A percentile compares a stretch with the other conserved stretches of the same genome.
phyloP scores from a whole-genome alignment of 2,329 filamentous ascomycete species.

The Teratosphaeria destructans region DNA sequence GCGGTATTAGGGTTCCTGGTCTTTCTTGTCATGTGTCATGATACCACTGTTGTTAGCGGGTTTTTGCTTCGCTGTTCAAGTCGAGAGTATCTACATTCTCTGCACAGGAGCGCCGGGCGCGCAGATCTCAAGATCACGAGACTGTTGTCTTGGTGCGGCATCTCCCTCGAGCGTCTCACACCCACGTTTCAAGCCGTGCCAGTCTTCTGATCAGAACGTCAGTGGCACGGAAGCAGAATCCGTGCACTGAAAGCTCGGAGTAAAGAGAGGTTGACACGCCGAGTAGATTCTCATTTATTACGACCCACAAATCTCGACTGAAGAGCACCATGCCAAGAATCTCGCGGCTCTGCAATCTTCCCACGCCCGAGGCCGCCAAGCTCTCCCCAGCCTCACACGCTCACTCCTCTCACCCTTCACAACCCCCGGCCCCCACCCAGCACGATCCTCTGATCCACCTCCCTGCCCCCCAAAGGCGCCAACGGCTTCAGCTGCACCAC shows the following conservation, averaged over 20 bases:
- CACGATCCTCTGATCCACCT: neutral
- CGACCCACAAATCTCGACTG: neutral
- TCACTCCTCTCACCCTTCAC: neutral
- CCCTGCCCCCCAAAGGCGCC: neutral
- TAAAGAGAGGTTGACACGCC: neutral
- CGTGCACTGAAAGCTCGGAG: neutral
- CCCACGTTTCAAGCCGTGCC: neutral
- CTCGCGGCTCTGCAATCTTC: neutral
- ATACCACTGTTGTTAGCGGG: slow-evolving; percentile 1
- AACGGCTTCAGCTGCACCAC: neutral
- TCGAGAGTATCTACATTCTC: neutral
- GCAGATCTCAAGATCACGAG: neutral
- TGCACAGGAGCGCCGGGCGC: neutral
- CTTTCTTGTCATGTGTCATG: neutral
- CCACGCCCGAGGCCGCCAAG: neutral
- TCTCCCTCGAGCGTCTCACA: neutral
- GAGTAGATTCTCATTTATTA: neutral
- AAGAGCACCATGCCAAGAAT: too few relatives aligned
- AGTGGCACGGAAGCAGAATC: neutral
- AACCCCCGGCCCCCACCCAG: neutral
- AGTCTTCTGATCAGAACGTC: neutral
- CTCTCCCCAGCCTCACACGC: neutral
- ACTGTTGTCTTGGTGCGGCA: neutral
- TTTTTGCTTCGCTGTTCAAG: neutral
- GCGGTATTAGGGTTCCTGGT: slow-evolving; percentile 2